Conservation (phyloP, 495 filamentous ascomycete genomes). For the Neurospora cerealis region DNA sequence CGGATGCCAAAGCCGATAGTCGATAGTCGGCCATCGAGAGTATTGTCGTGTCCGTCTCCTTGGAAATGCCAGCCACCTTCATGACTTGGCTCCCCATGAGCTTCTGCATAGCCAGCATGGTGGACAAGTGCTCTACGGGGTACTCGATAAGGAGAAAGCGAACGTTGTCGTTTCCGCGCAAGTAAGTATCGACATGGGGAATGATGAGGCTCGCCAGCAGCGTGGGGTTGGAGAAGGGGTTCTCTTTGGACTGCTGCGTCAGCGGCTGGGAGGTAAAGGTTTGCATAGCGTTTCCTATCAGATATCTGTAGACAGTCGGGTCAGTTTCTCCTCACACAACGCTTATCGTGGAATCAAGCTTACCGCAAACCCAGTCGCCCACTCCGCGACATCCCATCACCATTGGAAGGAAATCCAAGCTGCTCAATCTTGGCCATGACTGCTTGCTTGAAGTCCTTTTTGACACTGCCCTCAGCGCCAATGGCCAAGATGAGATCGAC, state of each 20-base stretch:
- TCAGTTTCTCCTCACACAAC: neutral
- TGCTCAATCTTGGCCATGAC: constrained; percentile 32
- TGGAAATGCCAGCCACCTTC: constrained; percentile 33
- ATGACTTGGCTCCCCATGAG: constrained; percentile 33
- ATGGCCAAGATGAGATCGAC: constrained; percentile 36
- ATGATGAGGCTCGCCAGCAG: constrained; percentile 36
- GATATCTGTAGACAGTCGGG: constrained; percentile 17
- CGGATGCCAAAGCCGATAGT: constrained; percentile 29
- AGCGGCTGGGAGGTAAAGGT: constrained; percentile 34
- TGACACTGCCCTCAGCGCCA: constrained; percentile 30
- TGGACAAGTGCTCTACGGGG: constrained; percentile 34
- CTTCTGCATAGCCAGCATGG: constrained; percentile 31
- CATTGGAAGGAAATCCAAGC: constrained; percentile 21
- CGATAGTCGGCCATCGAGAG: constrained; percentile 34
- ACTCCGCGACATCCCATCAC: constrained; percentile 24
- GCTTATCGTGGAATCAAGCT: neutral
- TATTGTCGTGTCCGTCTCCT: constrained; percentile 16
- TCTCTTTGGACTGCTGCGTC: constrained; percentile 32
- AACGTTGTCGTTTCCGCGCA: constrained; percentile 25
- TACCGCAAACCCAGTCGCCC: constrained; percentile 36
- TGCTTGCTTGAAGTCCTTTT: constrained; percentile 22
- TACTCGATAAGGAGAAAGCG: constrained; percentile 39
- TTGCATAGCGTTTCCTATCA: constrained; percentile 41
- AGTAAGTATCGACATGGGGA: constrained; percentile 35
- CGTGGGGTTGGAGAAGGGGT: constrained; percentile 33